phyloP scores from a whole-genome alignment of 306 rosid genomes.

The Prunus dulcis region DNA sequence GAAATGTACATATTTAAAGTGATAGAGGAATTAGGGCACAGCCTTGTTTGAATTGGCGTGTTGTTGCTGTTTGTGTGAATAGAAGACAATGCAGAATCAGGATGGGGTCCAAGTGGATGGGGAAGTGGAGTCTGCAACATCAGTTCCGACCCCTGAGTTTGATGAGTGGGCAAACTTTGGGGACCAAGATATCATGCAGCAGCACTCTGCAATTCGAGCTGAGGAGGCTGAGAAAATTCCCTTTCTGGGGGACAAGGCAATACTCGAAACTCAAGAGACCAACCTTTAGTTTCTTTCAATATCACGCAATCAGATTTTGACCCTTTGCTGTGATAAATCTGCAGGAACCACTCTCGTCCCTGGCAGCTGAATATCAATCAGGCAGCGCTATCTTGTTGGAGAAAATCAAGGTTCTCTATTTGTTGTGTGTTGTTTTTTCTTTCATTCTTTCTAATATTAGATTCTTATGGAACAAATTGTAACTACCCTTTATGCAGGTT shows the following conservation, averaged over 20 bases:
- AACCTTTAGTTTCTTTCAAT: constrained; percentile 4
- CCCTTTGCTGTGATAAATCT: constrained; percentile 14
- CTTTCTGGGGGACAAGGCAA: constrained; percentile 87
- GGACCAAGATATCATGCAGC: constrained; percentile 78
- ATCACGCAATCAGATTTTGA: neutral
- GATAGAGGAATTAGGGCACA: neutral
- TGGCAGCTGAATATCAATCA: constrained; percentile 79
- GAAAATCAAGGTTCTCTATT: constrained; percentile 72
- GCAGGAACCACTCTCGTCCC: constrained; percentile 80
- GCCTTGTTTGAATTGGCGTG: neutral
- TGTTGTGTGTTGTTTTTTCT: constrained; percentile 11
- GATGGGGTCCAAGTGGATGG: constrained; percentile 46
- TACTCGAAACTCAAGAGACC: neutral
- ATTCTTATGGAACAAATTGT: neutral
- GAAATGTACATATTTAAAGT: neutral
- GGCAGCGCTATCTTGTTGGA: constrained; percentile 92
- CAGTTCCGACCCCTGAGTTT: constrained; percentile 32
- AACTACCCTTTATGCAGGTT: constrained; percentile 45
- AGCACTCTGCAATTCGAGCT: constrained; percentile 54
- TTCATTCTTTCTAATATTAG: neutral
- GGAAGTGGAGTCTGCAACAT: constrained; percentile 27
- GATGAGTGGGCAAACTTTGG: constrained; percentile 56
- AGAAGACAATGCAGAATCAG: constrained; percentile 62
- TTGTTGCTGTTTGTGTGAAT: constrained; percentile 5
- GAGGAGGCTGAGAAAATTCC: constrained; percentile 74